Base-by-base conservation (phyloP, 768 basidiomycete genomes). In the Lanmaoa pseudosensibilis region DNA sequence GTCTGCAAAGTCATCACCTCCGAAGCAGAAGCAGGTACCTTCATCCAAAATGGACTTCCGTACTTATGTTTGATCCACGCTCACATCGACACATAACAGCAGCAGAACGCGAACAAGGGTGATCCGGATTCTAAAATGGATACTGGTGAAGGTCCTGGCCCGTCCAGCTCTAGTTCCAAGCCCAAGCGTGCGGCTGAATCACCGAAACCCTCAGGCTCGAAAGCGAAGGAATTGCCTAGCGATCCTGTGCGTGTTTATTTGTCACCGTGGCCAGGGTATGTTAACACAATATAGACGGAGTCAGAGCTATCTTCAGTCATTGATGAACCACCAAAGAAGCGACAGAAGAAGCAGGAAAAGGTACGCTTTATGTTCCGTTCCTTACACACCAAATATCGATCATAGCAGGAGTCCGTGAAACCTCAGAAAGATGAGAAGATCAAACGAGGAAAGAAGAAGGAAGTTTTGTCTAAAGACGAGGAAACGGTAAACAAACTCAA, bases 401-500 rank as follows among this genome's bases (percentile, higher is more conserved):
- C 51, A 13, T 27, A 36, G 32, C 56, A 62, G 69, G 64, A 60
- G 44, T 44, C 61, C 54, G 47, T 18, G 55, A 68, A 66, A 57
- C 58, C 59, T 67, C 67, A 59, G 56, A 60, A 55, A 33, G 52
- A 55, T 1, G 60, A 68, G 46, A 76, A 75, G 46, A 46, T 54
- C 32, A 61, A 66, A 55, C 59, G 54, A 44, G 67, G 69, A 61
- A 66, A 67, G 63, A 72, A 69, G 51, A 77, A 77, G 57, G 67
- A 58, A 21, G 50, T 60, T 4, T 55, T 73, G 45, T 74, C 74
- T 4, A 87, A 86, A 66, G 85, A 89, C 41, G 91, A 92, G 59
- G 87, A 86, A 65, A 83, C 78, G 1, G 83, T 92, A 58, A 90
- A 88, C 65, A 81, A 78, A 44, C 77, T 92, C 18, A 93, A 93